Conservation (phyloP, 2,329 filamentous ascomycete species). For the Colletotrichum camelliae region DNA sequence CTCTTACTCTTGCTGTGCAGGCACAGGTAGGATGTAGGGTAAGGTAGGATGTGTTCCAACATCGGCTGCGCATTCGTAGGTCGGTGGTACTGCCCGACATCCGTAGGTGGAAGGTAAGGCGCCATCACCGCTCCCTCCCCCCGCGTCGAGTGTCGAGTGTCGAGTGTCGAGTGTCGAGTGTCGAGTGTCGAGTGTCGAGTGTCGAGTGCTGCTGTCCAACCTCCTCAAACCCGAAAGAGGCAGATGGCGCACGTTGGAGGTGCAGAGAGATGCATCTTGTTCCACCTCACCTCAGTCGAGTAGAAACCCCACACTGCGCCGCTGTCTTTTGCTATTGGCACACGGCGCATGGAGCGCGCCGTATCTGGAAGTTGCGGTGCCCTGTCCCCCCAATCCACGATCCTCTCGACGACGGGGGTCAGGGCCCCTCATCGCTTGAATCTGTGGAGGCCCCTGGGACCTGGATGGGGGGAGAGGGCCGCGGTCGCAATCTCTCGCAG, state of each 20-base stretch:
- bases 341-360: neutral
- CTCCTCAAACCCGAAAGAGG: neutral
- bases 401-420: neutral
- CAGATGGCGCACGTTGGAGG: neutral
- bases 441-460: neutral
- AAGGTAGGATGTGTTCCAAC: neutral
- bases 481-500: conserved; percentile 10
- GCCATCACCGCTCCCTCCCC: neutral
- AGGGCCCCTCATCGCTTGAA: neutral
- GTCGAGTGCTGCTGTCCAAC: neutral
- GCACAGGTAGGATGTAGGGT: neutral
- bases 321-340: conserved; percentile 6
- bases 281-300: neutral
- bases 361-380: conserved; percentile 5
- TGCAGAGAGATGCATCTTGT: neutral
- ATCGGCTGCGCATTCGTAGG: neutral
- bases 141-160: neutral
- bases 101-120: neutral
- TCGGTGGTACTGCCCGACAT: neutral
- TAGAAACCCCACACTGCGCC: neutral
- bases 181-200: neutral
- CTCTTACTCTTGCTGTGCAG: neutral
- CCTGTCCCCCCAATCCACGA: neutral
- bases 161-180: neutral
- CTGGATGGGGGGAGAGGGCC: neutral